Evolutionary conservation across 1,139 yeast species (phyloP).

Genomic region (Scheffersomyces quercinus): DNA sequence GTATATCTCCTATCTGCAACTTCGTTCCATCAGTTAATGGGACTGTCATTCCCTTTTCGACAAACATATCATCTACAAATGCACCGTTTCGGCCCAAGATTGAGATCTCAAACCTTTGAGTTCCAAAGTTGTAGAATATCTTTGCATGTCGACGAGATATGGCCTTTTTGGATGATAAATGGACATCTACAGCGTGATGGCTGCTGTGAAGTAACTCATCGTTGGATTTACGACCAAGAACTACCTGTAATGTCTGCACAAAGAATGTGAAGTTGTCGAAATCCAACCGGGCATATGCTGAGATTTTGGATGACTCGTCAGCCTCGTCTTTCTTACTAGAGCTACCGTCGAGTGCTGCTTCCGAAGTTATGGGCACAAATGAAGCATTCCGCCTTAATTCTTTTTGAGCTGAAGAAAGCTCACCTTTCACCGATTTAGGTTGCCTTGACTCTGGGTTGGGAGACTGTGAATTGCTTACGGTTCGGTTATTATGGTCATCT

Average conservation of each 20-base stretch:
- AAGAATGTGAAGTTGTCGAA: slow-evolving; percentile 91
- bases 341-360: slow-evolving; percentile 19
- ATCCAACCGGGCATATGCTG: slow-evolving; percentile 93
- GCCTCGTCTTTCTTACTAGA: slow-evolving; percentile 9
- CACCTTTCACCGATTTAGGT: slow-evolving; percentile 1
- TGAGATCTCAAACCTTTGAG: slow-evolving; percentile 86
- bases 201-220: slow-evolving; percentile 46
- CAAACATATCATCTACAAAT: slow-evolving; percentile 84
- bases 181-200: slow-evolving; percentile 79
- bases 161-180: slow-evolving; percentile 86
- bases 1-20: slow-evolving; percentile 90
- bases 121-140: slow-evolving; percentile 92
- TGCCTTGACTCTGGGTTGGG: slow-evolving; percentile 9
- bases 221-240: slow-evolving; percentile 85
- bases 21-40: slow-evolving; percentile 80
- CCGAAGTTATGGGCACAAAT: slow-evolving; percentile 22
- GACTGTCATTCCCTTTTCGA: slow-evolving; percentile 86
- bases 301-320: slow-evolving; percentile 53
- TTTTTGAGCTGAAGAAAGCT: slow-evolving; percentile 3
- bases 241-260: slow-evolving; percentile 92
- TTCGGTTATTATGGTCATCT: slow-evolving; percentile 9
- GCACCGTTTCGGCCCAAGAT: slow-evolving; percentile 95
- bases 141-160: slow-evolving; percentile 92
- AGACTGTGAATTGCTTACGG: slow-evolving; percentile 19
- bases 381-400: slow-evolving; percentile 13